Evolutionary conservation across 495 filamentous ascomycete genomes (phyloP).

Genomic region (Sporormia fimetaria): DNA sequence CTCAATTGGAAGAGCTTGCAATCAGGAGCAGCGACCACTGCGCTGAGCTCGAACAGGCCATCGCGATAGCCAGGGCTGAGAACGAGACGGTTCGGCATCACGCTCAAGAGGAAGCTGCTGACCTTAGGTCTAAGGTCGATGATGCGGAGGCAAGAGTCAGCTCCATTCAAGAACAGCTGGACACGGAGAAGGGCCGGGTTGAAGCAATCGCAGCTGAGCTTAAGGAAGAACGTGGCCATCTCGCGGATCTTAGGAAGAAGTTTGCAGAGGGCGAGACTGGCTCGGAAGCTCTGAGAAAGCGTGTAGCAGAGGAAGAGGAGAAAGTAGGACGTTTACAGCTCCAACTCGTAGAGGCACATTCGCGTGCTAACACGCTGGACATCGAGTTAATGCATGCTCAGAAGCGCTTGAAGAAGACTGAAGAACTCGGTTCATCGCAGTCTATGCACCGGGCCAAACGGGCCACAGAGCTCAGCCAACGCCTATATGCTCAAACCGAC

Average conservation of each 20-base stretch:
- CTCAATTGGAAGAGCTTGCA: conserved; percentile 47
- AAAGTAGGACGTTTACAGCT: conserved; percentile 49
- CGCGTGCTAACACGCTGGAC: conserved; percentile 53
- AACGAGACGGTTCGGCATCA: conserved; percentile 28
- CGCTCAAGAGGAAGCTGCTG: conserved; percentile 22
- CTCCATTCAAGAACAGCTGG: conserved; percentile 35
- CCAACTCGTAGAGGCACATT: conserved; percentile 54
- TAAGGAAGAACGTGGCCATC: conserved; percentile 50
- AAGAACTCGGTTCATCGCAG: conserved; percentile 34
- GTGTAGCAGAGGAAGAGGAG: conserved; percentile 57
- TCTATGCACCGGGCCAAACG: conserved; percentile 53
- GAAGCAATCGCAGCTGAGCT: conserved; percentile 51
- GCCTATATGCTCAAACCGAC: conserved; percentile 66
- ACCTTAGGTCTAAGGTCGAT: conserved; percentile 18
- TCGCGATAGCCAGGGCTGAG: conserved; percentile 32
- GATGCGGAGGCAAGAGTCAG: conserved; percentile 8
- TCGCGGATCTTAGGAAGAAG: conserved; percentile 52
- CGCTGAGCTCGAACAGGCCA: conserved; percentile 31
- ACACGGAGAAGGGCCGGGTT: conserved; percentile 48
- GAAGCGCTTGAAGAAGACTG: conserved; percentile 43
- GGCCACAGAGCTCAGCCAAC: conserved; percentile 70
- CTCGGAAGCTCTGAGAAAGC: conserved; percentile 60
- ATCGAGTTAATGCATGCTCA: conserved; percentile 45
- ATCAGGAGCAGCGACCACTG: conserved; percentile 28
- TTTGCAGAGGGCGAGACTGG: conserved; percentile 70